Base-by-base conservation (phyloP, 768 basidiomycete genomes). In the Pisolithus sp. region DNA sequence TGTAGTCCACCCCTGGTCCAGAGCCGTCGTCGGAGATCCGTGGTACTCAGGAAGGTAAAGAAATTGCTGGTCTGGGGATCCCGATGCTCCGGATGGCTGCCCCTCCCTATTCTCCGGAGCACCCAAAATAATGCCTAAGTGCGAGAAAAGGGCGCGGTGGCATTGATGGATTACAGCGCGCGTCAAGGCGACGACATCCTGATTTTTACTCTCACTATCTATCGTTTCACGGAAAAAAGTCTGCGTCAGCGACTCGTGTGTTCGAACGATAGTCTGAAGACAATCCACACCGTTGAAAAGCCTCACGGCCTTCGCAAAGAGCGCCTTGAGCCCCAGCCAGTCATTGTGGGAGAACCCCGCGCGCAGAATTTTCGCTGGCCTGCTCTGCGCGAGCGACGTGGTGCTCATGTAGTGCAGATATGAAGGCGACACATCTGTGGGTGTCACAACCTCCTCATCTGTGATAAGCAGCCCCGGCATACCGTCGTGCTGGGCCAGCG, bases 91-190 rank as follows among this genome's bases (percentile, higher is more conserved):
- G 31, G 31, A 21, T 9, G 46, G 18, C 31, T 34, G 31, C 9
- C 18, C 20, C 23, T 47, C 46, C 18, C n/a, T 47, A 31, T 21
- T 15, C 34, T 37, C 46, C 12, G 51, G 8, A 30, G 10, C 8
- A 57, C 49, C 31, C 52, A 54, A 13, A 57, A 57, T 26, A 34
- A 49, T 9, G 52, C 23, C 51, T 50, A 18, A 40, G 49, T 26
- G 50, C 61, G 31, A 53, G 59, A 56, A 48, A 51, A 83, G 70
- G 56, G 84, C 82, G n/a, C 80, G 76, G 64, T 82, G 79, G 63
- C 81, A 85, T 62, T 84, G 82, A 57, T 85, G 81, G 5, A 86
- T 75, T 46, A 85, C 79, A 5, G 76, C 83, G 28, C 84, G 76
- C 41, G 86, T 66, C 9, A 83, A 71, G 1, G 79, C 73, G 7